A percentile compares a stretch with the other conserved stretches of the same genome.
These are phyloP conservation scores for Chaetomium sp. DNA, from an alignment of 2,329 filamentous ascomycete species.

Conservation along the genomic window DNA sequence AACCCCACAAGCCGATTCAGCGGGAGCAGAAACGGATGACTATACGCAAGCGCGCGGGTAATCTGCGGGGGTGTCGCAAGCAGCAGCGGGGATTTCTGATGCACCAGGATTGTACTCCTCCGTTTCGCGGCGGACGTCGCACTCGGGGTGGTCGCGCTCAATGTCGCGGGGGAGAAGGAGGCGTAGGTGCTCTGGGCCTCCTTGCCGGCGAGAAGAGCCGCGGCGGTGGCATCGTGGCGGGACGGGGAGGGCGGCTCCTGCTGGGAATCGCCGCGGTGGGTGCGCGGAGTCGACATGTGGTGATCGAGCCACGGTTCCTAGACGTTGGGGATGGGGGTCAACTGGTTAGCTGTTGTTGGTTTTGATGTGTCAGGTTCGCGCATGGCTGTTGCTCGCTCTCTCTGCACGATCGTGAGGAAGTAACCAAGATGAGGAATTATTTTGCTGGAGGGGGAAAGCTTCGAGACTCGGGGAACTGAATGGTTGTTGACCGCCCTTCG, in stretches of 20 bases:
- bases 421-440: too few species aligned
- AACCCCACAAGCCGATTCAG: slow-evolving; percentile 80
- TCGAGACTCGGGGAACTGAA: too few species aligned
- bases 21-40: slow-evolving; percentile 86
- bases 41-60: slow-evolving; percentile 89
- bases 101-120: slow-evolving; percentile 85
- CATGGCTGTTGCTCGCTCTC: too few species aligned
- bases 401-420: too few species aligned
- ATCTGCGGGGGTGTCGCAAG: slow-evolving; percentile 92
- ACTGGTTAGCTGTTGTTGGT: slow-evolving; percentile 12
- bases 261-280: slow-evolving; percentile 32
- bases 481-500: neutral
- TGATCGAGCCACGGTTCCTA: slow-evolving; percentile 45
- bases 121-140: slow-evolving; percentile 61
- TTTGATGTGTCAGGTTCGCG: neutral
- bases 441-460: too few species aligned
- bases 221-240: slow-evolving; percentile 30
- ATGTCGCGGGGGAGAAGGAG: slow-evolving; percentile 78
- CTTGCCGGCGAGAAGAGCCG: slow-evolving; percentile 24
- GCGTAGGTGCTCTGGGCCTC: slow-evolving; percentile 64
- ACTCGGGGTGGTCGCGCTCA: slow-evolving; percentile 59
- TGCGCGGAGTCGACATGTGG: slow-evolving; percentile 44
- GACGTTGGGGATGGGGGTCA: slow-evolving; percentile 1
- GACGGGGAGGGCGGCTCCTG: slow-evolving; percentile 24
- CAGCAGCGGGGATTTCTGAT: slow-evolving; percentile 90